Conservation (phyloP, 768 basidiomycete species). For the Leucocoprinus sp. region DNA sequence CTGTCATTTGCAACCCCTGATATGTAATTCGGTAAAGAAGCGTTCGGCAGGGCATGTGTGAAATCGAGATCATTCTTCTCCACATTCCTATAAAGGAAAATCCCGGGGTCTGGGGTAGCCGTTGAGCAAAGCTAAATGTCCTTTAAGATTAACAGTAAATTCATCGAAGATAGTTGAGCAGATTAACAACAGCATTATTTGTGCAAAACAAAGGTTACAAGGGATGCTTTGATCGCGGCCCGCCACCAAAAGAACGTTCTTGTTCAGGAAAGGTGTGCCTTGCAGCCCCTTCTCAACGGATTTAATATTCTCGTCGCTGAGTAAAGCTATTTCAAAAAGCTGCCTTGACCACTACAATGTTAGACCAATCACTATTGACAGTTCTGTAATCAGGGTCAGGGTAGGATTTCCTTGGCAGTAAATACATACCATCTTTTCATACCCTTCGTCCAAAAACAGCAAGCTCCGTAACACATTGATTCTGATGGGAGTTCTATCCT, state of each 20-base stretch:
- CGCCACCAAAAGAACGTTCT: too few relatives aligned
- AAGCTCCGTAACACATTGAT: not conserved
- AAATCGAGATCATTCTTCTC: too few relatives aligned
- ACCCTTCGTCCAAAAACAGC: not conserved
- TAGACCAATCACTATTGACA: not conserved
- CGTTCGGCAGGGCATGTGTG: too few relatives aligned
- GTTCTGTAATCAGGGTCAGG: not conserved
- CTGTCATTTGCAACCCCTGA: too few relatives aligned
- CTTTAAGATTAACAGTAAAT: not conserved
- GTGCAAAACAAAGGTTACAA: not conserved
- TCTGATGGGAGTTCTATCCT: constrained; percentile 4
- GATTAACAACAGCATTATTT: not conserved
- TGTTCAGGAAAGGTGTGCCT: too few relatives aligned
- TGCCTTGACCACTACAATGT: too few relatives aligned
- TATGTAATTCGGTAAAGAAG: too few relatives aligned
- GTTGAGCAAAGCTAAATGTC: not conserved
- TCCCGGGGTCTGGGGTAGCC: constrained; percentile 10
- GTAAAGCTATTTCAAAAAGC: too few relatives aligned
- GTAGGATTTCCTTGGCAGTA: not conserved
- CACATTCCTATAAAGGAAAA: constrained; percentile 1
- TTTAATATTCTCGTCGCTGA: too few relatives aligned
- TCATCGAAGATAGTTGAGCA: not conserved
- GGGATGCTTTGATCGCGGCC: too few relatives aligned
- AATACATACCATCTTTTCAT: not conserved
- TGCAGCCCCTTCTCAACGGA: too few relatives aligned